Evolutionary conservation across 345 rosid genomes (phyloP), one percentile per base, ranked within the genome.

Genomic region (Camelina hispida): DNA sequence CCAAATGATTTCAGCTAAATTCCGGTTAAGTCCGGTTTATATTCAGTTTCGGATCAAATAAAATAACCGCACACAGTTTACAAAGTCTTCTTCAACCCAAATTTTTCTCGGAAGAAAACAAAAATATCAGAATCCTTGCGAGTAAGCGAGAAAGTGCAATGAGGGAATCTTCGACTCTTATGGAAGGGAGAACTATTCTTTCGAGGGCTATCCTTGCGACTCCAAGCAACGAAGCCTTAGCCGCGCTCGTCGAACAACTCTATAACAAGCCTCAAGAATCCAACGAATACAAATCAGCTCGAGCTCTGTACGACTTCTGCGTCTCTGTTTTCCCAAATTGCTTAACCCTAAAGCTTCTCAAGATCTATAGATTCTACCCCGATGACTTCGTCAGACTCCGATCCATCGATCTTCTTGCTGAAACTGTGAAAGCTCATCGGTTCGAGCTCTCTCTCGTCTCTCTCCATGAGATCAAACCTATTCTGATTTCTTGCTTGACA

Each of bases 401-500:
- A 42, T 53, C 48, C 12, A 43, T 55, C 64, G 15, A 0, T 28
- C 16, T 53, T 3, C 62, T 73, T 15, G 14, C 70, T 0, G 6
- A 6, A 6, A 61, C 46, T 9, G 7, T n/a, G 0, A 44, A 9
- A 5, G 4, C 42, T 16, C 52, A 22, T 1, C 20, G 35, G 23
- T 4, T 48, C 9, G 43, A 37, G 7, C 34, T 72, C 76, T 25
- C 42, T 48, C 23, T 9, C 44, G 4, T 5, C 14, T n/a, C 58
- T 4, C 54, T 76, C 9, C 0, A 54, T 4, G 57, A 52, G 2
- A 68, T 69, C 40, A 76, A 68, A 11, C 56, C 63, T 1, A 22
- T 53, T 10, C 0, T 76, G 57, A 34, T 76, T 6, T 76, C 74
- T 8, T 61, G 74, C 42, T 7, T 76, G 61, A 50, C 0, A 32